Conservation (phyloP, 129 eudicot species). For the Flaveria trinervia region DNA sequence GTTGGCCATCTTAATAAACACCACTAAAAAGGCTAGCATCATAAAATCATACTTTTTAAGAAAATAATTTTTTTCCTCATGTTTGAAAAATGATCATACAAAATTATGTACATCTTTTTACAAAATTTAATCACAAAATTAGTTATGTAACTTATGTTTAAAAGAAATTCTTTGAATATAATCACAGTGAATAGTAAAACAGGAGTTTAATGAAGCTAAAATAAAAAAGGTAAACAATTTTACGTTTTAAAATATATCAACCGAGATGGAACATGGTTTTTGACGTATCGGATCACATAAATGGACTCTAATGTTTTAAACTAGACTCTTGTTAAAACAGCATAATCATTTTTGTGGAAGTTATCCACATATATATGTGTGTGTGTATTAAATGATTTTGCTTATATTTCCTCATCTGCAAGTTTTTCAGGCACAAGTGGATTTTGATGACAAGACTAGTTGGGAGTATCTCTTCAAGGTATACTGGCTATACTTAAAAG, state of each 20-base stretch:
- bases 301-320: not conserved
- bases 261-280: not conserved
- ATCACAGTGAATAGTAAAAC: not conserved
- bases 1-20: not conserved
- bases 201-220: not conserved
- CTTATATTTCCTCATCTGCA: slow-evolving; percentile 35
- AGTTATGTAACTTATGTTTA: not conserved
- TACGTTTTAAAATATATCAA: not conserved
- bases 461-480: slow-evolving; percentile 99
- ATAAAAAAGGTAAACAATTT: not conserved
- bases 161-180: not conserved
- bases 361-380: not conserved
- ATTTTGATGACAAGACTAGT: slow-evolving; percentile 89
- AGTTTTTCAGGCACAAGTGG: slow-evolving; percentile 72
- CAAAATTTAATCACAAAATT: not conserved
- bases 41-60: not conserved
- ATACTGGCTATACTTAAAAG: slow-evolving; percentile 75
- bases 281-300: not conserved
- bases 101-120: not conserved
- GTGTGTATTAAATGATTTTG: not conserved
- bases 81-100: not conserved
- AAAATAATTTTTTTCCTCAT: not conserved
- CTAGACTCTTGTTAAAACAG: not conserved
- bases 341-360: not conserved
- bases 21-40: not conserved